Conservation (phyloP, 257 asterid species). For the Solanum chiquidenum region DNA sequence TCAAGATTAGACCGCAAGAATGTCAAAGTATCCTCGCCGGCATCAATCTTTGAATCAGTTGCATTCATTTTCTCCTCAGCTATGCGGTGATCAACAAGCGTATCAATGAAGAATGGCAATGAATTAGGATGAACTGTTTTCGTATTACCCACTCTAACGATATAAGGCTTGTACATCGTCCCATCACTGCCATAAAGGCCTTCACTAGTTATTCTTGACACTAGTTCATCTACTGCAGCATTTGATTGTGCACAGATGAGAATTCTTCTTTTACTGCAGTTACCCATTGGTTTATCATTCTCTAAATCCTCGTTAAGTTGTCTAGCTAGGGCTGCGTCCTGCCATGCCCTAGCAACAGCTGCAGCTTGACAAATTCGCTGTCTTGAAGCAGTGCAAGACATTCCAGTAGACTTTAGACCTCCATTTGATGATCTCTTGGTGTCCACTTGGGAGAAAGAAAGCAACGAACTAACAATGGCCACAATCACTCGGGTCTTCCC, state of each 20-base stretch:
- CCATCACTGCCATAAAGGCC: constrained; percentile 80
- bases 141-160: constrained; percentile 92
- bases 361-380: constrained; percentile 53
- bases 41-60: constrained; percentile 34
- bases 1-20: constrained; percentile 62
- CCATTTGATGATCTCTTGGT: constrained; percentile 31
- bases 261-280: constrained; percentile 55
- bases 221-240: constrained; percentile 98
- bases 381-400: constrained; percentile 30
- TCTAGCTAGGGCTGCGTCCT: constrained; percentile 92
- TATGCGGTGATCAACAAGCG: constrained; percentile 76
- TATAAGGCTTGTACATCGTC: constrained; percentile 65
- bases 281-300: constrained; percentile 29
- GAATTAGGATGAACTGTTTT: constrained; percentile 89
- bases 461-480: constrained; percentile 82
- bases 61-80: constrained; percentile 44
- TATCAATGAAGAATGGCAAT: constrained; percentile 77
- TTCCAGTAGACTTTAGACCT: constrained; percentile 18
- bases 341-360: constrained; percentile 97
- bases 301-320: constrained; percentile 47
- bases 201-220: constrained; percentile 71
- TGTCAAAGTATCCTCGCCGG: constrained; percentile 34
- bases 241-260: constrained; percentile 98
- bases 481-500: constrained; percentile 91
- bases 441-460: constrained; percentile 49